Evolutionary conservation across 352 stramenopile genomes (phyloP).

Genomic region (Phytopythium sindhum): DNA sequence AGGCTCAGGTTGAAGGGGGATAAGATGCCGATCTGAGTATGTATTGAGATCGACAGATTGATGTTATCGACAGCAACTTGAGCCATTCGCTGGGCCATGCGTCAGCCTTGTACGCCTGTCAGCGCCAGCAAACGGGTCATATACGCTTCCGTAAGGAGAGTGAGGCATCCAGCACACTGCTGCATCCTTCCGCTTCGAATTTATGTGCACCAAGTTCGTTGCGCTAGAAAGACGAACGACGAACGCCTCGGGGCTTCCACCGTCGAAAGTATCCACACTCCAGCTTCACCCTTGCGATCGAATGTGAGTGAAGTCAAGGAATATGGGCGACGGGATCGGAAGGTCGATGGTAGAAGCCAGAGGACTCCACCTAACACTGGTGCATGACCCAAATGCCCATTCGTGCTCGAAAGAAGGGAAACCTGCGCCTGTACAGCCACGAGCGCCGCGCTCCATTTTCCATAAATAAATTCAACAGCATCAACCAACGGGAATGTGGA

Average conservation of each 20-base stretch:
- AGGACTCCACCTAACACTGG: too few relatives aligned
- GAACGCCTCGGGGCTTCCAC: background rate
- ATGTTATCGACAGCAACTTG: background rate
- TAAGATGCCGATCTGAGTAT: background rate
- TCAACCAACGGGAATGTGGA: background rate
- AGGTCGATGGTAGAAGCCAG: too few relatives aligned
- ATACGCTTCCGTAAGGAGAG: background rate
- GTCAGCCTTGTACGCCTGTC: background rate
- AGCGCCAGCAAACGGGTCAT: background rate
- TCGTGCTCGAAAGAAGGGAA: too few relatives aligned
- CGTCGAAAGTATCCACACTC: background rate
- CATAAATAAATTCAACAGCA: constrained; percentile 1
- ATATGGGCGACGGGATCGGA: too few relatives aligned
- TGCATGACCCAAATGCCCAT: too few relatives aligned
- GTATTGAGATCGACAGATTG: background rate
- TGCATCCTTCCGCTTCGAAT: background rate
- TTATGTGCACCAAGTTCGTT: background rate
- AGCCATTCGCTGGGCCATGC: too few relatives aligned
- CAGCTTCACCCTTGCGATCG: background rate
- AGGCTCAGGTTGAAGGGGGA: background rate
- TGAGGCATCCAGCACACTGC: background rate
- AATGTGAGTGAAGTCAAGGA: background rate
- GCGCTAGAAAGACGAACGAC: background rate
- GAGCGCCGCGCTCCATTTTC: background rate
- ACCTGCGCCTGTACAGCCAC: too few relatives aligned